Conservation (phyloP, 2,329 filamentous ascomycete species). For the Fusarium transvaalense region DNA sequence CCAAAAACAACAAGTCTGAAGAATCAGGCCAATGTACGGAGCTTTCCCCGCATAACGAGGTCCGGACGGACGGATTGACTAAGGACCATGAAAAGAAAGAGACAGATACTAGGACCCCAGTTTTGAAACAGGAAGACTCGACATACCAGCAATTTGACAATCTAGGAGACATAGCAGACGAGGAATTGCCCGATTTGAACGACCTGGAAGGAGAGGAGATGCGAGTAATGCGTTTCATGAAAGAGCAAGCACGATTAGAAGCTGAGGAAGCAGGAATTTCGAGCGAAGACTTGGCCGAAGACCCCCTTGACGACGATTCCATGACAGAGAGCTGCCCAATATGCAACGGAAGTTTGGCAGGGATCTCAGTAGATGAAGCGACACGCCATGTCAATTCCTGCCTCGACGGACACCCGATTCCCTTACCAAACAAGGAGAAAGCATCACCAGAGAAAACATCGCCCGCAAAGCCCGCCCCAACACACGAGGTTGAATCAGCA, state of each 20-base stretch:
- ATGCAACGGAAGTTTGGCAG: constrained; percentile 74
- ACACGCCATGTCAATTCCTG: constrained; percentile 92
- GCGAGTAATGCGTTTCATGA: constrained; percentile 77
- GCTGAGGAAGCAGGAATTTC: constrained; percentile 65
- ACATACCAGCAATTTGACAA: constrained; percentile 53
- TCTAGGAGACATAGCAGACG: constrained; percentile 53
- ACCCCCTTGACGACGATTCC: constrained; percentile 50
- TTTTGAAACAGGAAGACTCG: constrained; percentile 51
- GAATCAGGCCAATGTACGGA: constrained; percentile 43
- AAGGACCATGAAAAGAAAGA: constrained; percentile 38
- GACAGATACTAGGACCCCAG: constrained; percentile 26
- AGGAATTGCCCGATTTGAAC: constrained; percentile 70
- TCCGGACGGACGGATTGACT: constrained; percentile 42
- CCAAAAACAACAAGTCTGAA: constrained; percentile 12
- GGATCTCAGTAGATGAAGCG: constrained; percentile 73
- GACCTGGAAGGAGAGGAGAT: constrained; percentile 72
- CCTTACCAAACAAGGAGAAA: constrained; percentile 58
- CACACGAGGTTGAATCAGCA: constrained; percentile 52
- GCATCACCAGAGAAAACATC: constrained; percentile 13
- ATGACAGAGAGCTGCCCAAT: constrained; percentile 75
- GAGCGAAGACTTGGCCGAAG: constrained; percentile 53
- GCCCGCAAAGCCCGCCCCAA: constrained; percentile 20
- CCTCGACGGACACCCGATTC: constrained; percentile 82
- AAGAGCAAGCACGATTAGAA: constrained; percentile 77
- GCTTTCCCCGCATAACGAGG: constrained; percentile 36